A percentile compares a stretch with the other conserved stretches of the same genome.
Conservation (phyloP, 1,139 yeast genomes). For the Pichia sp. region DNA sequence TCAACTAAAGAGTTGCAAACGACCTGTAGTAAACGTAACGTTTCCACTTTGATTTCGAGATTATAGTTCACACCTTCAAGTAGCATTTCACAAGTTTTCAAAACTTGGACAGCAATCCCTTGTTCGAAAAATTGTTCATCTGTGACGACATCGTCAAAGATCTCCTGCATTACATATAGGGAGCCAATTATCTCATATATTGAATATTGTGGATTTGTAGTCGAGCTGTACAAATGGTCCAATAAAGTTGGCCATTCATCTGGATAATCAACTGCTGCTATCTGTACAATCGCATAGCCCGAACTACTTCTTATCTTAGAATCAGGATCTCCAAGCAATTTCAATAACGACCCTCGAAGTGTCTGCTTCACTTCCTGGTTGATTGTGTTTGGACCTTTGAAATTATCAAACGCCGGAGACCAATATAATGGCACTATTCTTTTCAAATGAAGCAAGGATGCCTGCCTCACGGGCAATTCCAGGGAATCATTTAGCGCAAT, state of each 20-base stretch:
- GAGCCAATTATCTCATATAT: constrained; percentile 54
- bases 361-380: constrained; percentile 46
- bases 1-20: constrained; percentile 51
- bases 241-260: constrained; percentile 90
- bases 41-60: constrained; percentile 41
- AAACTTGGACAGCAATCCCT: constrained; percentile 55
- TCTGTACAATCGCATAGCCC: constrained; percentile 74
- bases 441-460: constrained; percentile 66
- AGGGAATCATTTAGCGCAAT: constrained; percentile 19
- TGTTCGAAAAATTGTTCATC: constrained; percentile 83
- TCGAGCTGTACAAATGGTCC: constrained; percentile 40
- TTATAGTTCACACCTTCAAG: constrained; percentile 31
- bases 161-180: constrained; percentile 64
- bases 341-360: constrained; percentile 49
- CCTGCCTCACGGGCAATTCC: constrained; percentile 42
- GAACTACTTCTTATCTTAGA: constrained; percentile 65
- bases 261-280: constrained; percentile 87
- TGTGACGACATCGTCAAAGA: constrained; percentile 79
- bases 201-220: constrained; percentile 30
- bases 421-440: constrained; percentile 69
- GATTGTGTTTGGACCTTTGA: constrained; percentile 53
- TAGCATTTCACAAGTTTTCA: constrained; percentile 43
- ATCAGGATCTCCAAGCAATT: constrained; percentile 47
- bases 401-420: constrained; percentile 82
- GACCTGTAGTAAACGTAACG: constrained; percentile 49